Conservation (phyloP, 306 rosid species). For the Cicer arietinum region DNA sequence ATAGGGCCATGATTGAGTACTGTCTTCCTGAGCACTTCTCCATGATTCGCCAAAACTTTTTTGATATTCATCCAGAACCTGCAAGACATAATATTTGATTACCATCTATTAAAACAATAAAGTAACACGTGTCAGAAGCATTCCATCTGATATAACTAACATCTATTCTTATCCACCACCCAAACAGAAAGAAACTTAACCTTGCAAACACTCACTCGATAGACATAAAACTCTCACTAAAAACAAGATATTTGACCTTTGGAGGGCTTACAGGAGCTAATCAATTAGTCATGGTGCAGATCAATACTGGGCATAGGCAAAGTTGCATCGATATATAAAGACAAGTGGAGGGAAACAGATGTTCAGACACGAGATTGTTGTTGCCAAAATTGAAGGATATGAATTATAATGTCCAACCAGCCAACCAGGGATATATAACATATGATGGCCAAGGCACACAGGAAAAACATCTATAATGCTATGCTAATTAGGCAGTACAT, state of each 20-base stretch:
- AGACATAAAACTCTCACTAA: conserved; percentile 12
- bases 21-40: conserved; percentile 69
- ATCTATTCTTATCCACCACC: conserved; percentile 21
- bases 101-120: conserved; percentile 23
- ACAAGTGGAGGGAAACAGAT: background rate
- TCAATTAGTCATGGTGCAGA: conserved; percentile 22
- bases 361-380: conserved; percentile 10
- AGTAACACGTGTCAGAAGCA: conserved; percentile 3
- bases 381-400: conserved; percentile 14
- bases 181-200: background rate
- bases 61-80: conserved; percentile 91
- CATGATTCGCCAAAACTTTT: conserved; percentile 84
- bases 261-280: conserved; percentile 7
- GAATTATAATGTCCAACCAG: background rate
- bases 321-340: background rate
- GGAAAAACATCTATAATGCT: conserved; percentile 6
- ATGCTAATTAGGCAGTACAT: background rate
- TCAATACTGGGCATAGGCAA: background rate
- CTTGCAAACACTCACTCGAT: background rate
- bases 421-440: background rate
- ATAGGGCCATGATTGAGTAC: conserved; percentile 81
- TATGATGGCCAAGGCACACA: background rate
- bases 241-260: background rate
- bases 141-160: background rate
- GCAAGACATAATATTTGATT: conserved; percentile 39